A percentile compares a stretch with the other conserved stretches of the same genome.
Evolutionary conservation across 441 rosid genomes (phyloP).

Genomic region (Syzygium malaccense): DNA sequence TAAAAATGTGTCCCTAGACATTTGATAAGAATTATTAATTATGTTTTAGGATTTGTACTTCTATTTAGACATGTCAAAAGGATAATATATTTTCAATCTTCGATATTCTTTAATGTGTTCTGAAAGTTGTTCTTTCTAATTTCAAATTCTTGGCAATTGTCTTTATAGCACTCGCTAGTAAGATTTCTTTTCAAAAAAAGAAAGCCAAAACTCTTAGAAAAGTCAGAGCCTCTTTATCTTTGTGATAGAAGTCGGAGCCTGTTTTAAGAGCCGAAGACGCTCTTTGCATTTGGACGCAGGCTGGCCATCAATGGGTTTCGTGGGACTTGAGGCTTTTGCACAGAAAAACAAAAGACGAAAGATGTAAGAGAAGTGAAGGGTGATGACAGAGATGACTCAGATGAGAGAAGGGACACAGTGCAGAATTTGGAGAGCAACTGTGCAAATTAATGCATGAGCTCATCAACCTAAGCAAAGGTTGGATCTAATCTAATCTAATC

Average conservation of each 20-base stretch:
- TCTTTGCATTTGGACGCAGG: neutral
- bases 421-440: neutral
- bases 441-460: neutral
- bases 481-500: accelerated
- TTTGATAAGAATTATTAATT: neutral
- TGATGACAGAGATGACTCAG: neutral
- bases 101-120: neutral
- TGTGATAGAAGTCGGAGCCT: neutral
- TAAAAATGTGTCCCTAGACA: neutral
- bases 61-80: neutral
- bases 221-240: neutral
- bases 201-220: neutral
- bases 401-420: neutral
- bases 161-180: neutral
- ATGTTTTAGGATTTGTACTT: neutral
- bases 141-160: neutral
- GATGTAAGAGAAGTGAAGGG: neutral
- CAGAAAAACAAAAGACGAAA: neutral
- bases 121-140: neutral
- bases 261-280: neutral
- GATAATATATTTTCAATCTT: neutral
- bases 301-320: neutral
- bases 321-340: too few species aligned
- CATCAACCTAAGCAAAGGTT: neutral
- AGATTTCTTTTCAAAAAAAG: accelerated